phyloP scores from a whole-genome alignment of 2,329 filamentous ascomycete genomes.

The Biscogniauxia mediterranea region DNA sequence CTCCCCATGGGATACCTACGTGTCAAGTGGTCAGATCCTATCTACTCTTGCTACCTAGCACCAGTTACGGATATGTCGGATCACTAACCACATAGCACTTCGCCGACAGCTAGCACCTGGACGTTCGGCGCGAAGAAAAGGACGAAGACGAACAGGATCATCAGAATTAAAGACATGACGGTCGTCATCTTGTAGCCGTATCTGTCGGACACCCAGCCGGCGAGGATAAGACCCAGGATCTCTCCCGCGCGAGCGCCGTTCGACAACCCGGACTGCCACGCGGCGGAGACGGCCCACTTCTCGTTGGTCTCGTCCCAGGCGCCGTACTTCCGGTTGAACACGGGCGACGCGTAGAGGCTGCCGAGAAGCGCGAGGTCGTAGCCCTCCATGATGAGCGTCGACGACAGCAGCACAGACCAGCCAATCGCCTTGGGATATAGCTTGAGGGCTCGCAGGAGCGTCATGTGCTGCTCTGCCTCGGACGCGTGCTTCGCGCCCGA shows the following conservation, averaged over 20 bases:
- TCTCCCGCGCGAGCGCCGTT: constrained; percentile 48
- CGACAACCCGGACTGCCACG: constrained; percentile 57
- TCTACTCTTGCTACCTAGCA: constrained; percentile 48
- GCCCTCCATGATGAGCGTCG: constrained; percentile 49
- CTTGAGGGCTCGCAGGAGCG: constrained; percentile 38
- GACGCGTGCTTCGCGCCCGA: constrained; percentile 37
- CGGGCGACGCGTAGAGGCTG: constrained; percentile 47
- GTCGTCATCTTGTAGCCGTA: constrained; percentile 37
- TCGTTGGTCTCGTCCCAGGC: constrained; percentile 31
- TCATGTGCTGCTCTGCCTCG: constrained; percentile 42
- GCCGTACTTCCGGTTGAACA: constrained; percentile 42
- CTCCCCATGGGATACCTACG: constrained; percentile 31
- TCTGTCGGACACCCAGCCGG: constrained; percentile 37
- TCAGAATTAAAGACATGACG: constrained; percentile 31
- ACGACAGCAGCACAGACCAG: constrained; percentile 46
- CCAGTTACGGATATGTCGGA: background rate
- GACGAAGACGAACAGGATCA: constrained; percentile 37
- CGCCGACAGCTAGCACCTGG: constrained; percentile 30
- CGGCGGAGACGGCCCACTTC: constrained; percentile 48
- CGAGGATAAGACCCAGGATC: constrained; percentile 41
- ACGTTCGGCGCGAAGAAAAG: constrained; percentile 36
- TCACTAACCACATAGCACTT: constrained; percentile 27
- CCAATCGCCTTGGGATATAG: constrained; percentile 47
- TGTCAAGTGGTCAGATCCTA: background rate
- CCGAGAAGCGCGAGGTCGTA: constrained; percentile 51